Evolutionary conservation across 2,329 filamentous ascomycete genomes (phyloP).

Genomic region (Colletotrichum echinochloae): DNA sequence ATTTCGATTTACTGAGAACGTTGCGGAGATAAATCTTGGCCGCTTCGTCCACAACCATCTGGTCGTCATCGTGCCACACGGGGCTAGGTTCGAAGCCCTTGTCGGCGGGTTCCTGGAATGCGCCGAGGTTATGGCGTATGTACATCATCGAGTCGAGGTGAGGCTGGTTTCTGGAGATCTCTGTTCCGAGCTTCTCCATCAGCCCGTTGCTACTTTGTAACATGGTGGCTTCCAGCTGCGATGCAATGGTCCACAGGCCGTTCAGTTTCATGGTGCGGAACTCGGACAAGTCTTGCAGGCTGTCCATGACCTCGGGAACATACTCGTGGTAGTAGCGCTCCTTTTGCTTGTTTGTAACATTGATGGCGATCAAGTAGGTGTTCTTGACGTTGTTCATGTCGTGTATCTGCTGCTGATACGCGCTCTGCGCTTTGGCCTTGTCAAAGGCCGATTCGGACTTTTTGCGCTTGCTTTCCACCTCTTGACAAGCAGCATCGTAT

Average conservation of each 20-base stretch:
- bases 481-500: constrained; percentile 93
- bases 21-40: constrained; percentile 94
- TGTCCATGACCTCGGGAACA: constrained; percentile 91
- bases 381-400: constrained; percentile 99
- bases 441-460: constrained; percentile 96
- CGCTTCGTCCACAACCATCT: constrained; percentile 86
- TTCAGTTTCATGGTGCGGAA: constrained; percentile 89
- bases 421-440: constrained; percentile 89
- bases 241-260: constrained; percentile 83
- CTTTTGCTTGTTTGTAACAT: constrained; percentile 97
- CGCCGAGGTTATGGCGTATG: constrained; percentile 86
- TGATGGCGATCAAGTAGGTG: constrained; percentile 95
- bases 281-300: constrained; percentile 92
- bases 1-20: constrained; percentile 89
- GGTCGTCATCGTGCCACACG: constrained; percentile 94
- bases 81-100: constrained; percentile 93
- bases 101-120: constrained; percentile 86
- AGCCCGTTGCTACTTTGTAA: constrained; percentile 79
- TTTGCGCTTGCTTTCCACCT: constrained; percentile 93
- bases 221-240: constrained; percentile 82
- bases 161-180: constrained; percentile 90
- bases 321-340: constrained; percentile 98
- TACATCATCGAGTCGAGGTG: constrained; percentile 98
- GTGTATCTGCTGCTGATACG: constrained; percentile 90
- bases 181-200: constrained; percentile 78